These are phyloP conservation scores for Whalleya microplaca DNA, from an alignment of 2,329 filamentous ascomycete genomes.

Conservation along the genomic window DNA sequence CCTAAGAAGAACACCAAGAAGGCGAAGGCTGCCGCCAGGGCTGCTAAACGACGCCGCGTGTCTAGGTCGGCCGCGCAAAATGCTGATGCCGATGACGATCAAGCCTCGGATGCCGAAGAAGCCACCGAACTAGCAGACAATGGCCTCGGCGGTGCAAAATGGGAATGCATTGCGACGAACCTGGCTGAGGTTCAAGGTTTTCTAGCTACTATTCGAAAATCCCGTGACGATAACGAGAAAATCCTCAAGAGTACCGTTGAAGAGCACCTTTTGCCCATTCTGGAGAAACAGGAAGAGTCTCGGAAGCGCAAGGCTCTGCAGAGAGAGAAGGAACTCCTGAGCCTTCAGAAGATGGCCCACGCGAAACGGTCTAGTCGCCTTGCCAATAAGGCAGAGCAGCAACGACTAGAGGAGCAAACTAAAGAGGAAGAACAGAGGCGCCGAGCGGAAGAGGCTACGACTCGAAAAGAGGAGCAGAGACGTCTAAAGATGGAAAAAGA, in stretches of 20 bases:
- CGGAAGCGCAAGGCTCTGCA: conserved; percentile 71
- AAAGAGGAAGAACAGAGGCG: conserved; percentile 72
- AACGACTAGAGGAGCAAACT: conserved; percentile 72
- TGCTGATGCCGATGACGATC: conserved; percentile 41
- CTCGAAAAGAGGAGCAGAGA: conserved; percentile 68
- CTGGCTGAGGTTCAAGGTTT: conserved; percentile 77
- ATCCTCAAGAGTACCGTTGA: conserved; percentile 71
- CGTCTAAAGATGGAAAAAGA: conserved; percentile 67
- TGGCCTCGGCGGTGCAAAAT: conserved; percentile 75
- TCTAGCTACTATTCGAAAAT: conserved; percentile 71
- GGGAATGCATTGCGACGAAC: conserved; percentile 89
- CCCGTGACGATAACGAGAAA: conserved; percentile 84
- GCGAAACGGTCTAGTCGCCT: conserved; percentile 93
- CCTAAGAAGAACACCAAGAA: conserved; percentile 68
- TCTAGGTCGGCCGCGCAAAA: conserved; percentile 48
- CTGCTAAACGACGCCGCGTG: conserved; percentile 72
- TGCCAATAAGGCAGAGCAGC: conserved; percentile 78
- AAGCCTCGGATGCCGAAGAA: conserved; percentile 35
- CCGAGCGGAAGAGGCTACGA: conserved; percentile 65
- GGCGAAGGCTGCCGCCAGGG: conserved; percentile 63
- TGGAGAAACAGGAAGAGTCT: conserved; percentile 77
- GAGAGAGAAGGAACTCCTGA: conserved; percentile 78
- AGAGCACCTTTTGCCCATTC: conserved; percentile 79
- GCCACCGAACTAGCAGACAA: conserved; percentile 52
- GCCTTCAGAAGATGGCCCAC: conserved; percentile 83